Evolutionary conservation across 352 stramenopile species (phyloP).

Genomic region (Pythium insidiosum): DNA sequence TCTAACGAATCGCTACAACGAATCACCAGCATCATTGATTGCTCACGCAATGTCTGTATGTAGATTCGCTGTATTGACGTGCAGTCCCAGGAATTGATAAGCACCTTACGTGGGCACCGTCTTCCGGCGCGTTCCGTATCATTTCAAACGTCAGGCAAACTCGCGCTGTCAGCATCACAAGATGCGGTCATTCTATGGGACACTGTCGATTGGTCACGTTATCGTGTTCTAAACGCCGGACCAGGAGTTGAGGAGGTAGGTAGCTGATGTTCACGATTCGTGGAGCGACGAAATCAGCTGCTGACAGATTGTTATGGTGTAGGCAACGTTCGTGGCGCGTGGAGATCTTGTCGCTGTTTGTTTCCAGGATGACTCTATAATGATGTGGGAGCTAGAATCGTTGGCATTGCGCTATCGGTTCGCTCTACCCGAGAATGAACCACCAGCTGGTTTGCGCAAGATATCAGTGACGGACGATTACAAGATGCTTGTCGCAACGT

Average conservation of each 20-base stretch:
- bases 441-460: constrained; percentile 44
- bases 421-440: constrained; percentile 50
- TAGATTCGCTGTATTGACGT: constrained; percentile 72
- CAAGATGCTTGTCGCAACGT: constrained; percentile 76
- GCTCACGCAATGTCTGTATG: not conserved
- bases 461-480: constrained; percentile 73
- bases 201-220: constrained; percentile 76
- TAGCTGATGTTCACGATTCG: not conserved
- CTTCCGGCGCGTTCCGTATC: constrained; percentile 40
- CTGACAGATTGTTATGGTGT: not conserved
- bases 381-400: constrained; percentile 82
- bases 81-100: constrained; percentile 61
- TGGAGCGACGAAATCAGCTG: not conserved
- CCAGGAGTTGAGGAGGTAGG: constrained; percentile 44
- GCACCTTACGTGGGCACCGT: constrained; percentile 63
- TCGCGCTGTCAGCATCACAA: constrained; percentile 68
- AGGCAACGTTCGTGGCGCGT: constrained; percentile 48
- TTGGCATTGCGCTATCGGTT: constrained; percentile 71
- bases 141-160: constrained; percentile 63
- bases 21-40: no score
- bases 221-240: constrained; percentile 69
- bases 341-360: constrained; percentile 69
- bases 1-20: no score
- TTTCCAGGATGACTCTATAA: constrained; percentile 78
- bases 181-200: constrained; percentile 83